Conservation (phyloP, 768 basidiomycete species). For the Suillus tomentosus region DNA sequence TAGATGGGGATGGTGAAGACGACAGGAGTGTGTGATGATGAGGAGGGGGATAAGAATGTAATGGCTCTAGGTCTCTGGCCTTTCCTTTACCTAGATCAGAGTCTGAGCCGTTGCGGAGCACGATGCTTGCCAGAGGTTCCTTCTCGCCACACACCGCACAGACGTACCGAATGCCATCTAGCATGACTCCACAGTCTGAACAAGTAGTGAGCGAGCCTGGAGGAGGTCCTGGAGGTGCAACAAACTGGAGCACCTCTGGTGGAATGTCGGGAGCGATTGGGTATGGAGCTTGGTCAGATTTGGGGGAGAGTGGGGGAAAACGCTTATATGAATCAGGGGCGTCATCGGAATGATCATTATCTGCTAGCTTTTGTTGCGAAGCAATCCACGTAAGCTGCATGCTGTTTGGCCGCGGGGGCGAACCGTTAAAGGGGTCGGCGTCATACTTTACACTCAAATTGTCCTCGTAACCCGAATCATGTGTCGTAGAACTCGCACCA, state of each 20-base stretch:
- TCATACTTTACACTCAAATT: slow-evolving; percentile 40
- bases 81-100: slow-evolving; percentile 45
- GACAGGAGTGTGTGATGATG: slow-evolving; percentile 32
- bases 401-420: slow-evolving; percentile 54
- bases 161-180: slow-evolving; percentile 88
- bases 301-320: slow-evolving; percentile 14
- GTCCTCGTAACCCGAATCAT: slow-evolving; percentile 59
- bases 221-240: slow-evolving; percentile 51
- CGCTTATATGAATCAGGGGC: slow-evolving; percentile 17
- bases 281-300: slow-evolving; percentile 20
- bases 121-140: slow-evolving; percentile 39
- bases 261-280: slow-evolving; percentile 42
- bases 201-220: slow-evolving; percentile 73
- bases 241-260: slow-evolving; percentile 54
- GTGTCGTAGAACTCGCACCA: slow-evolving; percentile 47
- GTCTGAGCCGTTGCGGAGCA: slow-evolving; percentile 14
- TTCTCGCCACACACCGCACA: slow-evolving; percentile 89
- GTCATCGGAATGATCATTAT: slow-evolving; percentile 19
- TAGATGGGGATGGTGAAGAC: slow-evolving; percentile 21
- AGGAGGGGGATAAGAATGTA: slow-evolving; percentile 37
- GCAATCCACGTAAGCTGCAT: slow-evolving; percentile 70
- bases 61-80: slow-evolving; percentile 35
- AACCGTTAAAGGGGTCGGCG: slow-evolving; percentile 27
- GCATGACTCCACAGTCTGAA: slow-evolving; percentile 71
- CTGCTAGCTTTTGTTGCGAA: slow-evolving; percentile 45